Evolutionary conservation across 768 basidiomycete genomes (phyloP), one percentile per base, ranked within the genome.

Genomic region (Pleurotus cornucopiae): DNA sequence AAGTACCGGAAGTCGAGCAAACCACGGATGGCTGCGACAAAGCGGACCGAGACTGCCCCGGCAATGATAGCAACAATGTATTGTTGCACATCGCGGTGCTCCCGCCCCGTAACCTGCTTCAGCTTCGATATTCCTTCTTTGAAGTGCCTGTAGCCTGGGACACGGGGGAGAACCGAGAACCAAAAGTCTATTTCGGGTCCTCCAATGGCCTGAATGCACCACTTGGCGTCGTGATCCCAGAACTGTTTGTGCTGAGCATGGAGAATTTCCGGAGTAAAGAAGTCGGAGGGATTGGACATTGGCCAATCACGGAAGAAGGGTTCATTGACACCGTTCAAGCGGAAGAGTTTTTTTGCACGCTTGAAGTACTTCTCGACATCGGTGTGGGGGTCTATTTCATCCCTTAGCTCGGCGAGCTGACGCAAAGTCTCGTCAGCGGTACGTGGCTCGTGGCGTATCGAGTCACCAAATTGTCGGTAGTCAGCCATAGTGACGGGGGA

Each of bases 241-340:
- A 48, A 59, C 44, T 48, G n/a, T 46, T 59, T 56, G 58, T 59
- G 55, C 44, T 16, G 56, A 13, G 64, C 61, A 41, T 71, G 70
- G 1, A 71, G 61, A 2, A 54, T 46, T 43, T 71, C 69, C 0
- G 66, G 66, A 0, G 59, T 64, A 4, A 69, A 57, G 47, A 68
- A 66, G 3, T 11, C 2, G 2, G 62, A 60, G 0, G 64, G 64
- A 5, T 64, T 58, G 0, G 63, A 56, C 6, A 61, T 14, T 2
- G 57, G 40, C 69, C 66, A 70, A 40, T 68, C 62, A 1, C 55
- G 23, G 65, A 65, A 69, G 44, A 64, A 69, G 0, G 56, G 67
- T 1, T 26, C 38, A 34, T 63, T 63, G 9, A 54, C 57, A 14
- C 57, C 57, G 47, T 58, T 58, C 5, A 58, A 41, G 30, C 3